Evolutionary conservation across 192 early-diverging fungal species (phyloP).

Genomic region (Coemansia sp.): DNA sequence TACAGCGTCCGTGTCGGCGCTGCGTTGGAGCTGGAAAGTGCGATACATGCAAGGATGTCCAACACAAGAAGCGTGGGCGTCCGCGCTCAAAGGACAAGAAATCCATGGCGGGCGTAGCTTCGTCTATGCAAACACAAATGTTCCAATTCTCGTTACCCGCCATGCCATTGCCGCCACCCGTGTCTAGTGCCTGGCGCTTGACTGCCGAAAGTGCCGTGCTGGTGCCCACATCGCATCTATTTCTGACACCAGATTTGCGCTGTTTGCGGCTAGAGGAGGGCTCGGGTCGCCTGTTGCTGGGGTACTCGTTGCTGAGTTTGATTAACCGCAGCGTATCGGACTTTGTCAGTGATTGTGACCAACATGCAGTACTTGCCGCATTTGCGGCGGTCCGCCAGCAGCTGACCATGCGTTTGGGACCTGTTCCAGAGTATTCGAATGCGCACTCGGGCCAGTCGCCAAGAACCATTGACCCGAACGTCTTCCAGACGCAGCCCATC

Average conservation of each 20-base stretch:
- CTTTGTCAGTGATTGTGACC: constrained; percentile 45
- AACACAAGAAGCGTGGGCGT: constrained; percentile 85
- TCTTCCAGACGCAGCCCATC: constrained; percentile 38
- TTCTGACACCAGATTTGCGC: constrained; percentile 36
- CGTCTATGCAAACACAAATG: constrained; percentile 47
- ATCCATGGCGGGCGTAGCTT: constrained; percentile 4
- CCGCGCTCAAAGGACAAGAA: constrained; percentile 72
- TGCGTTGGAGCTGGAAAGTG: constrained; percentile 71
- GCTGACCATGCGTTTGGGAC: constrained; percentile 21
- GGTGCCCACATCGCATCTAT: constrained; percentile 28
- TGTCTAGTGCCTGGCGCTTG: background rate
- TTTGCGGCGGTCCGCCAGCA: constrained; percentile 16
- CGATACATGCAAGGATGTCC: constrained; percentile 82
- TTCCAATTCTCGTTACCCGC: constrained; percentile 50
- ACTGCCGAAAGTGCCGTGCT: background rate
- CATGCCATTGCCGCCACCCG: constrained; percentile 6
- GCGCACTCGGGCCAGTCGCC: constrained; percentile 22
- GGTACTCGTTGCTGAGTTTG: constrained; percentile 43
- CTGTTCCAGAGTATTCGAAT: constrained; percentile 18
- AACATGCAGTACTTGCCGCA: constrained; percentile 8
- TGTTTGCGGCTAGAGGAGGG: constrained; percentile 49
- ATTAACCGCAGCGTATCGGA: constrained; percentile 49
- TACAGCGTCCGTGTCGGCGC: constrained; percentile 79
- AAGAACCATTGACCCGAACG: constrained; percentile 31
- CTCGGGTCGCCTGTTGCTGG: constrained; percentile 21